Evolutionary conservation across 1,284 basidiomycete genomes (phyloP), one percentile per base, ranked within the genome.

Genomic region (Boletus chippewaensis): DNA sequence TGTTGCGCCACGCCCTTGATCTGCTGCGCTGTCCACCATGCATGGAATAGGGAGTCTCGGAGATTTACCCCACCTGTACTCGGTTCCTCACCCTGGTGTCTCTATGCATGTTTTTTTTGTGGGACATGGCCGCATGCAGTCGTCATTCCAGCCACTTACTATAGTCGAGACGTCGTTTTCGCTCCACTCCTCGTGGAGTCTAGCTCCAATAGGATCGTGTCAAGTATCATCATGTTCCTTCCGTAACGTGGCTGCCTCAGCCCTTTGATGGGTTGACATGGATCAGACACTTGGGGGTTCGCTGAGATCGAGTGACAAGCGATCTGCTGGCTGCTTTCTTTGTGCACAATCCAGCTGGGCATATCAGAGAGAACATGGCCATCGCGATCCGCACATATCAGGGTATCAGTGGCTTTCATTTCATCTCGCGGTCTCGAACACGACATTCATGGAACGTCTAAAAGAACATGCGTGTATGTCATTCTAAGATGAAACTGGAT

Each of bases 291-390:
- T 53, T 50, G 43, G 42, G 40, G 32, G 38, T 32, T 62, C 63
- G 63, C 63, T 62, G 63, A 63, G 63, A 62, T 66, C 51, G 56
- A 39, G 61, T 54, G 52, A 31, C 52, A 53, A 39, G 29, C 47
- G 51, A 66, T 62, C 54, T 22, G 13, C 20, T 31, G 16, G 9
- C 18, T 34, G n/a, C 39, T 46, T 36, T 35, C 45, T 47, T 47
- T 42, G 39, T 34, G 24, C 20, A 34, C 45, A 32, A 13, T 46
- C 40, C 42, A 51, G 41, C 35, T 35, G 28, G 13, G 11, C 20
- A 39, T 22, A 20, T 11, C 43, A 53, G 16, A 32, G 38, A 10
- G 34, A 18, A 34, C 36, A 15, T 29, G 28, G 32, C 40, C 28
- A 52, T 38, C 34, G 42, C 45, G 49, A 53, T 43, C 52, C 45